Conservation (phyloP, 805 yeast species). For the Brettanomyces naardenensis region DNA sequence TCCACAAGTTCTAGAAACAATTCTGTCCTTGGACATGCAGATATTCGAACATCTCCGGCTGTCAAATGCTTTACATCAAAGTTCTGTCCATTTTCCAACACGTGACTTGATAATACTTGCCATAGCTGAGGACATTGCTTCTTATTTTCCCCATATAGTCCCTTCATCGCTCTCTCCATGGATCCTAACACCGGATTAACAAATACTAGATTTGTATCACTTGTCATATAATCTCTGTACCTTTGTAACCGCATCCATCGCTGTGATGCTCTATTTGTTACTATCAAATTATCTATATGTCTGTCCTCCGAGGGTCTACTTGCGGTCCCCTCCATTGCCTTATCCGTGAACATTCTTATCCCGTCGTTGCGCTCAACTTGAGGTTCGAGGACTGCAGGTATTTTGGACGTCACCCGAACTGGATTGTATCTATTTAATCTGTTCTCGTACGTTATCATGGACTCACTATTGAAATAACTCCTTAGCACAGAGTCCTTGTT, state of each 20-base stretch:
- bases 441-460: slow-evolving; percentile 9
- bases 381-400: neutral
- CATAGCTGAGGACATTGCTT: slow-evolving; percentile 14
- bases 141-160: slow-evolving; percentile 4
- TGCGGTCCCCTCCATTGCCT: neutral
- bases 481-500: neutral
- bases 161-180: slow-evolving; percentile 8
- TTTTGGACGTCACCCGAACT: slow-evolving; percentile 3
- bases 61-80: slow-evolving; percentile 18
- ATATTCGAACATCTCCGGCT: slow-evolving; percentile 17
- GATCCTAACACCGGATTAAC: slow-evolving; percentile 18
- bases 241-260: neutral
- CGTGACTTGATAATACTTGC: slow-evolving; percentile 16
- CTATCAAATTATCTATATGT: slow-evolving; percentile 5
- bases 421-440: slow-evolving; percentile 7
- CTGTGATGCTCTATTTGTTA: slow-evolving; percentile 1
- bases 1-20: neutral
- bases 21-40: slow-evolving; percentile 11
- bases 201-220: slow-evolving; percentile 17
- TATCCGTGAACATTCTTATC: too few species aligned
- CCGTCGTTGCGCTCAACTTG: too few species aligned
- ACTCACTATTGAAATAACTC: slow-evolving; percentile 1
- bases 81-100: slow-evolving; percentile 8
- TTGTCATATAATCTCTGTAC: slow-evolving; percentile 8
- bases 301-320: neutral